These are phyloP conservation scores for Boletus pseudo-olivaceus DNA, from an alignment of 768 basidiomycete species.

Conservation along the genomic window DNA sequence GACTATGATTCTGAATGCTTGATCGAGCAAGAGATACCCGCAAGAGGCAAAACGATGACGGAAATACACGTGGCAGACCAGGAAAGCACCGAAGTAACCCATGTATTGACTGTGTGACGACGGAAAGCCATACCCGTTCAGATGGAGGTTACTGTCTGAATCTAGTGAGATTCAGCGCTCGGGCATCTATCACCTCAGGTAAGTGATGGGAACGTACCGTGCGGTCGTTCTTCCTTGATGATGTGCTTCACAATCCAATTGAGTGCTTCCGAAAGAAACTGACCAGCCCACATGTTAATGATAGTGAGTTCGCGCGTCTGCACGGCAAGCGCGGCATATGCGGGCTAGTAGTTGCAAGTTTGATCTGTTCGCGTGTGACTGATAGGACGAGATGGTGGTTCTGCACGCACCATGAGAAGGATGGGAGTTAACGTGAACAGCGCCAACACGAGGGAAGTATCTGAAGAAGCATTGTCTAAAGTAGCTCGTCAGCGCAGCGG, in stretches of 20 bases:
- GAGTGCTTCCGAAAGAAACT: slow-evolving; percentile 64
- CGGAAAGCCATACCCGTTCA: slow-evolving; percentile 78
- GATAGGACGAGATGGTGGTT: neutral
- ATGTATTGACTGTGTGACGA: slow-evolving; percentile 90
- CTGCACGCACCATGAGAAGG: slow-evolving; percentile 57
- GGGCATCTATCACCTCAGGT: neutral
- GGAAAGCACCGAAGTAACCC: slow-evolving; percentile 80
- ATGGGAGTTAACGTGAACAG: slow-evolving; percentile 67
- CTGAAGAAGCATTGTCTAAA: slow-evolving; percentile 60
- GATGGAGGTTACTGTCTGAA: slow-evolving; percentile 18
- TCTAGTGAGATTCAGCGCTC: neutral
- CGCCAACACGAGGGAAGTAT: slow-evolving; percentile 54
- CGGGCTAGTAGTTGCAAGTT: slow-evolving; percentile 46
- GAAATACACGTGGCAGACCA: slow-evolving; percentile 68
- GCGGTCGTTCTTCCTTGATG: slow-evolving; percentile 67
- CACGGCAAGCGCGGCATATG: slow-evolving; percentile 71
- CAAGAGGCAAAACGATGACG: slow-evolving; percentile 61
- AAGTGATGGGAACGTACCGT: slow-evolving; percentile 39
- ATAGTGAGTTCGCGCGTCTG: slow-evolving; percentile 78
- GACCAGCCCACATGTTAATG: slow-evolving; percentile 81
- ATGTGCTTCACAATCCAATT: slow-evolving; percentile 67
- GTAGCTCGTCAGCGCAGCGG: neutral
- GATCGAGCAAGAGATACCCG: slow-evolving; percentile 50
- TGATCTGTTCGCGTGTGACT: neutral
- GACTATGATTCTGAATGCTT: slow-evolving; percentile 42